Evolutionary conservation across 2,329 filamentous ascomycete genomes (phyloP).

Genomic region (Sporothrix mexicana): DNA sequence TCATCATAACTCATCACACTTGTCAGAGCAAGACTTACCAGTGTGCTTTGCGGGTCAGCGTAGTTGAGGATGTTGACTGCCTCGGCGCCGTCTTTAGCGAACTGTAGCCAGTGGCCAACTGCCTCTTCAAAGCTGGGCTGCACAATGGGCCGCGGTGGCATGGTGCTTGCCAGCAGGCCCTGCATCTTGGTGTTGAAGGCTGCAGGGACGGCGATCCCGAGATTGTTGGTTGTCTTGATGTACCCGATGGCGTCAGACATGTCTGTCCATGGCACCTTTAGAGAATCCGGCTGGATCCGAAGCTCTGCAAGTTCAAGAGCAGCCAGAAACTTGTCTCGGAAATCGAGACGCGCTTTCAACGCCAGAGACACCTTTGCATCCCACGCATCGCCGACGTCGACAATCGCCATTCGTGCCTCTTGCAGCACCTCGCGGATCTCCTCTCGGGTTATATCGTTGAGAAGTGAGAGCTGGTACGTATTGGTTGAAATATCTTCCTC

Average conservation of each 20-base stretch:
- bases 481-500: constrained; percentile 97
- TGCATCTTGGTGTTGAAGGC: constrained; percentile 92
- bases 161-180: constrained; percentile 87
- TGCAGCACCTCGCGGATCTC: constrained; percentile 62
- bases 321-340: constrained; percentile 68
- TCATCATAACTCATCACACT: no score
- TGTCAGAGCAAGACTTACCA: constrained; percentile 66
- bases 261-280: constrained; percentile 58
- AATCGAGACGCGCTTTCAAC: constrained; percentile 67
- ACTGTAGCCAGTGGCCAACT: constrained; percentile 68
- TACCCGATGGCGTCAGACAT: constrained; percentile 57
- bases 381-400: constrained; percentile 49
- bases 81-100: constrained; percentile 75
- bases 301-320: constrained; percentile 58
- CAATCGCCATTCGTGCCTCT: constrained; percentile 60
- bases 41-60: constrained; percentile 69
- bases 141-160: constrained; percentile 90
- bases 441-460: constrained; percentile 66
- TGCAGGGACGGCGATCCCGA: constrained; percentile 71
- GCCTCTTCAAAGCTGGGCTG: constrained; percentile 75
- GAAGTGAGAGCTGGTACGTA: constrained; percentile 79
- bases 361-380: constrained; percentile 56
- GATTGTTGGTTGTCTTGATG: constrained; percentile 63
- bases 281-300: constrained; percentile 53
- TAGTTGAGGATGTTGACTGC: constrained; percentile 71